Evolutionary conservation across 768 basidiomycete species (phyloP), one percentile per base, ranked within the genome.

Genomic region (Lactifluus hygrophoroides): DNA sequence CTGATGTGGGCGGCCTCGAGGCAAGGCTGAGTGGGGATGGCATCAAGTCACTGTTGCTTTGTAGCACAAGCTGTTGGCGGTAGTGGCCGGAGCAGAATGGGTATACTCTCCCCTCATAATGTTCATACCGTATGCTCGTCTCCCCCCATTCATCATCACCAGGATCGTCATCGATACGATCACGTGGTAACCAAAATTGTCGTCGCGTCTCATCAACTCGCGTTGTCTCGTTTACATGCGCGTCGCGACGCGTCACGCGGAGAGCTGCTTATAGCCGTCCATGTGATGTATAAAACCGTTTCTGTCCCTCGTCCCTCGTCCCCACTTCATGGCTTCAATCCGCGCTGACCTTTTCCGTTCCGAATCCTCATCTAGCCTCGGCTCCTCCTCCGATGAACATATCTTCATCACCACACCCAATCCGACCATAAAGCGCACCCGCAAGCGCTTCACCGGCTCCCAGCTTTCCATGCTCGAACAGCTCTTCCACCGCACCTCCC

Each of bases 391-490:
- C 42, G 58, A 60, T 25, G 58, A 60, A n/a, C 58, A 4, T n/a
- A n/a, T 40, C 28, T 51, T 23, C 19, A 43, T 21, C 30, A 27
- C 49, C 30, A 27, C 49, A 11, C 54, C 27, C 43, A 50, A 27
- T 21, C 21, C 30, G 3, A 47, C 45, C 21, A 14, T 50, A 27
- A 54, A 57, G 49, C 64, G 64, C 43, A 56, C 64, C 50, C 64
- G 64, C 35, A 64, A 64, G 46, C 64, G 64, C 7, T 64, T 64
- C 58, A 57, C 62, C 3, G 56, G 58, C 16, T 45, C 52, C 34
- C 64, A 65, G 52, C 55, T 65, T 44, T 27, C 53, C 38, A 55
- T 53, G 51, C 64, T 65, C 45, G 62, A 65, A 34, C 50, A 61
- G 4, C 64, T 65, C 23, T 65, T 51, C 40, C 62, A 61, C 21